Conservation (phyloP, 306 rosid genomes). For the Vigna mungo region DNA sequence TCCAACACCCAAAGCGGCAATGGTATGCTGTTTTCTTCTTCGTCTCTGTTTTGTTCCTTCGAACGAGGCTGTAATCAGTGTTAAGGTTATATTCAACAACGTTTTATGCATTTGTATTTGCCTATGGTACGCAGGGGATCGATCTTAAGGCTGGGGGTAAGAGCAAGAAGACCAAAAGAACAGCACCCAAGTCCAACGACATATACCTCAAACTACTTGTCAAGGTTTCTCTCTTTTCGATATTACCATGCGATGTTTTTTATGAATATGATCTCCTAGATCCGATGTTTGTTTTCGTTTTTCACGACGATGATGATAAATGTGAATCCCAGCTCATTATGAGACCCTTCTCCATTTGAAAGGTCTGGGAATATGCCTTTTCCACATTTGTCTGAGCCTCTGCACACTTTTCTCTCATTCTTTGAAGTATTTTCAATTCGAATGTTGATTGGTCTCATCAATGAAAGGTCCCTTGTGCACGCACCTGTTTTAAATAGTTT, state of each 20-base stretch:
- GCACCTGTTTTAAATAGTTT: background rate
- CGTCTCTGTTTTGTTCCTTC: too few species aligned
- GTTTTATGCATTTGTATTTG: background rate
- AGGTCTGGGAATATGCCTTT: conserved; percentile 49
- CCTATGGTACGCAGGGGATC: conserved; percentile 45
- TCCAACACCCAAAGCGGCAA: conserved; percentile 18
- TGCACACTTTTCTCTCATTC: background rate
- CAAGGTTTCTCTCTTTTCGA: conserved; percentile 40
- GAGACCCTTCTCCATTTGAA: conserved; percentile 42
- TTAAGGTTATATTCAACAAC: background rate
- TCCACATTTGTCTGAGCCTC: conserved; percentile 59
- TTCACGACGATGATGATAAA: conserved; percentile 52
- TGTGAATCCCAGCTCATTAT: conserved; percentile 65
- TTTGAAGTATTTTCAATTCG: background rate
- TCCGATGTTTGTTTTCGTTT: background rate
- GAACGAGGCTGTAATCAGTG: background rate
- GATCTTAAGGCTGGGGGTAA: conserved; percentile 85
- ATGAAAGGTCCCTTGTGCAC: background rate
- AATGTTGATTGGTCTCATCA: background rate
- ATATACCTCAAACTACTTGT: conserved; percentile 67
- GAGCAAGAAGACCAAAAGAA: conserved; percentile 79
- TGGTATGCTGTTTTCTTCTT: conserved; percentile 15
- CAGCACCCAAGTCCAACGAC: conserved; percentile 84
- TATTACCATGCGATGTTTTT: too few species aligned
- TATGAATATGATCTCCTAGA: background rate